A percentile compares a stretch with the other conserved stretches of the same genome.
Evolutionary conservation across 306 rosid genomes (phyloP).

Genomic region (Trichosanthes cucumerina): DNA sequence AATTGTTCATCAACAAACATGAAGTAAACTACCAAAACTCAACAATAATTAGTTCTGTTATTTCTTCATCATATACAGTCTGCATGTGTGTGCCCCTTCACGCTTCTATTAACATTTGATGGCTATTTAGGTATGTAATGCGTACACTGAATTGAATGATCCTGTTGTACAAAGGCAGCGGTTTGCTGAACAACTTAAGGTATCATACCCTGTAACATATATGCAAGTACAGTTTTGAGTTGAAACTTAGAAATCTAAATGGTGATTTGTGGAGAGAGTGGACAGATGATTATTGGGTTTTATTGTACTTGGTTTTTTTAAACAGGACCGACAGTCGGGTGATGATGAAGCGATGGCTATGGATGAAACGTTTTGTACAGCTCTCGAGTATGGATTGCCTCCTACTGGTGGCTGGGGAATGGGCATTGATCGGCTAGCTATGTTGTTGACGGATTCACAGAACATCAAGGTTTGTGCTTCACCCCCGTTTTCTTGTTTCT

Average conservation of each 20-base stretch:
- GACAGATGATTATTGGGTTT: background rate
- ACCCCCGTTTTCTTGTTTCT: background rate
- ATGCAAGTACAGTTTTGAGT: background rate
- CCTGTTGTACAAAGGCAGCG: conserved; percentile 87
- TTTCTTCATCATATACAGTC: background rate
- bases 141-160: conserved; percentile 90
- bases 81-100: background rate
- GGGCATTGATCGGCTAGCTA: conserved; percentile 81
- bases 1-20: conserved; percentile 71
- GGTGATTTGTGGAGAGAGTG: background rate
- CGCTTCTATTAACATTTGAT: conserved; percentile 15
- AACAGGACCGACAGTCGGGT: conserved; percentile 87
- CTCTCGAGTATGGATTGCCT: conserved; percentile 93
- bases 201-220: conserved; percentile 9
- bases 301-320: conserved; percentile 1
- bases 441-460: conserved; percentile 78
- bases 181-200: conserved; percentile 93
- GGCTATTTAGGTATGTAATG: conserved; percentile 57
- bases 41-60: background rate
- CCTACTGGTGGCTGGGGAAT: conserved; percentile 97
- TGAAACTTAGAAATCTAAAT: background rate
- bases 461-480: conserved; percentile 59
- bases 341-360: conserved; percentile 94
- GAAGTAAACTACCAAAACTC: conserved; percentile 40
- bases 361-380: conserved; percentile 79